These are phyloP conservation scores for Helotiales sp. DNA, from an alignment of 2,329 filamentous ascomycete species.

Conservation along the genomic window DNA sequence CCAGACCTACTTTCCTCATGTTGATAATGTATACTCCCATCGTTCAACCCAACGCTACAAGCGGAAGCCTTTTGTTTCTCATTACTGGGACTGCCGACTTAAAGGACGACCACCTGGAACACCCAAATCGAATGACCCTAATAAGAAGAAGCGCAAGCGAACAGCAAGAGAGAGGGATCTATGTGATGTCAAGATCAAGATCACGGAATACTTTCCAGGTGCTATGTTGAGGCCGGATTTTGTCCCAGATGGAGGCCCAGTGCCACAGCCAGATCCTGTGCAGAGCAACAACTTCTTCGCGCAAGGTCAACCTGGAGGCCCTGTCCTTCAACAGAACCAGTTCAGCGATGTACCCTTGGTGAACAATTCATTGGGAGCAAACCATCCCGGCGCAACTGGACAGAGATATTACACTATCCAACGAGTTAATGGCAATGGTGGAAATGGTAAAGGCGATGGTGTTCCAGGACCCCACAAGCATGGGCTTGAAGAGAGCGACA, in stretches of 20 bases:
- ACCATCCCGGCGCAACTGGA: slow-evolving; percentile 53
- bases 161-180: slow-evolving; percentile 75
- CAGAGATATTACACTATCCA: slow-evolving; percentile 75
- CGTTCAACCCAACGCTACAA: slow-evolving; percentile 82
- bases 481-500: slow-evolving; percentile 73
- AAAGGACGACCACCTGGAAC: slow-evolving; percentile 81
- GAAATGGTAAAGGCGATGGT: slow-evolving; percentile 73
- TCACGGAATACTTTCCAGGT: slow-evolving; percentile 76
- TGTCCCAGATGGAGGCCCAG: slow-evolving; percentile 39
- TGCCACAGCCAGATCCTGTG: slow-evolving; percentile 28
- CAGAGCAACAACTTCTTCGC: slow-evolving; percentile 42
- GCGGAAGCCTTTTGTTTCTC: slow-evolving; percentile 79
- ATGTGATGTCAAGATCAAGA: slow-evolving; percentile 88
- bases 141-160: slow-evolving; percentile 82
- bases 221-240: slow-evolving; percentile 44
- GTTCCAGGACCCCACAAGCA: slow-evolving; percentile 77
- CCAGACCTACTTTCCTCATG: slow-evolving; percentile 80
- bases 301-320: slow-evolving; percentile 33
- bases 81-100: slow-evolving; percentile 84
- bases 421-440: slow-evolving; percentile 76
- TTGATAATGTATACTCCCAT: slow-evolving; percentile 86
- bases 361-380: slow-evolving; percentile 46
- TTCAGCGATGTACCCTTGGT: slow-evolving; percentile 52
- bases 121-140: slow-evolving; percentile 78
- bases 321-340: slow-evolving; percentile 35